Evolutionary conservation across 2,329 filamentous ascomycete species (phyloP).

Genomic region (Pseudogymnoascus sp.): DNA sequence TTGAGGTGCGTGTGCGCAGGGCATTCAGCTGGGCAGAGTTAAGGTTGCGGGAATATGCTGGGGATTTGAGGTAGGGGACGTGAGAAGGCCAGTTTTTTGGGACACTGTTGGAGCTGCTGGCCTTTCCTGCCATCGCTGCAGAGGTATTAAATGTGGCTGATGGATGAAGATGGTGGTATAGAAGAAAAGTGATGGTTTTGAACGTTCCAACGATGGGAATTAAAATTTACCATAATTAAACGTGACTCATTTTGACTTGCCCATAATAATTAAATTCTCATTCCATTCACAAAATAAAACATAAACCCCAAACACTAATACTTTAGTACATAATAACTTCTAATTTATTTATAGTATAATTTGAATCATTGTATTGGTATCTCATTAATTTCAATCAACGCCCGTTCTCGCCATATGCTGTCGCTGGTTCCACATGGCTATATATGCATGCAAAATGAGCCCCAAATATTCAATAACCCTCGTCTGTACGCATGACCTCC

Average conservation of each 20-base stretch:
- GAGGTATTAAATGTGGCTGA: neutral
- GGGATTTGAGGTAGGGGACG: conserved; percentile 45
- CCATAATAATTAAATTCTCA: neutral
- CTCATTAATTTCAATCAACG: conserved; percentile 6
- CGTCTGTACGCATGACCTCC: neutral
- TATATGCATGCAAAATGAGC: conserved; percentile 1
- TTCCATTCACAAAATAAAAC: neutral
- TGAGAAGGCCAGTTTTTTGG: conserved; percentile 52
- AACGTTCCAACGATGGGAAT: neutral
- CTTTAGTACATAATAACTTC: neutral
- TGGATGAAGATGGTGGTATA: neutral
- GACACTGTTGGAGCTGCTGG: neutral
- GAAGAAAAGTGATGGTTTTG: neutral
- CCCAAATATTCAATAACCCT: neutral
- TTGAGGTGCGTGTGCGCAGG: conserved; percentile 32
- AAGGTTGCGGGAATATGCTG: conserved; percentile 38
- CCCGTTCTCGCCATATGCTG: neutral
- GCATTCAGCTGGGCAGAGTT: neutral
- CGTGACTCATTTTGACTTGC: neutral
- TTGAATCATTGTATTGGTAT: conserved; percentile 4
- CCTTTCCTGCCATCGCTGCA: neutral
- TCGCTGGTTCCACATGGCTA: conserved; percentile 1
- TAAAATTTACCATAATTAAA: neutral
- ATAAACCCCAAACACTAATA: neutral
- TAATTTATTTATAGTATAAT: neutral